A percentile compares a stretch with the other conserved stretches of the same genome.
phyloP scores from a whole-genome alignment of 139 green algal genomes.

The Desmodesmus armatus region DNA sequence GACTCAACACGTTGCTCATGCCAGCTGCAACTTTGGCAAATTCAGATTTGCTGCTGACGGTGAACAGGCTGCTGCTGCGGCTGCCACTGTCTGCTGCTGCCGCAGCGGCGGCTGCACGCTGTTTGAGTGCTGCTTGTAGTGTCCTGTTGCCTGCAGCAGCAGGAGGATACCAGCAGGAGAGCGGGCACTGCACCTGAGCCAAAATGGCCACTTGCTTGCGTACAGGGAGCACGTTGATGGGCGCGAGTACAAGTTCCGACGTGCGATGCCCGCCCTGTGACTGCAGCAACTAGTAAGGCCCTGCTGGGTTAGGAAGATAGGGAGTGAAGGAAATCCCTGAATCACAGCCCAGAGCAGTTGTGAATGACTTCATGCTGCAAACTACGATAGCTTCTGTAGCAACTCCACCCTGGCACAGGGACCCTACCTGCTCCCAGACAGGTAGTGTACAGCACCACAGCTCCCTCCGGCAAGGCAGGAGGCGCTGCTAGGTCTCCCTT shows the following conservation, averaged over 20 bases:
- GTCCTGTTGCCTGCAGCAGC: background rate
- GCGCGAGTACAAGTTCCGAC: background rate
- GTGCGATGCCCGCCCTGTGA: background rate
- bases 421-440: background rate
- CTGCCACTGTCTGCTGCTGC: background rate
- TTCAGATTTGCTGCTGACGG: background rate
- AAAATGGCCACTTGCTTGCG: background rate
- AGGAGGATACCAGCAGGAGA: background rate
- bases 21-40: background rate
- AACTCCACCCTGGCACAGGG: background rate
- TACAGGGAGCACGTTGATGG: background rate
- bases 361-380: background rate
- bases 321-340: background rate
- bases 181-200: background rate
- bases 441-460: slow-evolving; percentile 7
- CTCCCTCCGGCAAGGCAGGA: slow-evolving; percentile 2
- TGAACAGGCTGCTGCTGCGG: background rate
- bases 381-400: background rate
- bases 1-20: background rate
- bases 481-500: background rate
- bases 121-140: background rate
- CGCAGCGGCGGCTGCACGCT: background rate
- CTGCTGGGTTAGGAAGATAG: background rate
- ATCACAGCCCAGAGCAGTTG: background rate
- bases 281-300: background rate